Evolutionary conservation across 345 rosid species (phyloP), one percentile per base, ranked within the genome.

Genomic region (Turritis glabra): DNA sequence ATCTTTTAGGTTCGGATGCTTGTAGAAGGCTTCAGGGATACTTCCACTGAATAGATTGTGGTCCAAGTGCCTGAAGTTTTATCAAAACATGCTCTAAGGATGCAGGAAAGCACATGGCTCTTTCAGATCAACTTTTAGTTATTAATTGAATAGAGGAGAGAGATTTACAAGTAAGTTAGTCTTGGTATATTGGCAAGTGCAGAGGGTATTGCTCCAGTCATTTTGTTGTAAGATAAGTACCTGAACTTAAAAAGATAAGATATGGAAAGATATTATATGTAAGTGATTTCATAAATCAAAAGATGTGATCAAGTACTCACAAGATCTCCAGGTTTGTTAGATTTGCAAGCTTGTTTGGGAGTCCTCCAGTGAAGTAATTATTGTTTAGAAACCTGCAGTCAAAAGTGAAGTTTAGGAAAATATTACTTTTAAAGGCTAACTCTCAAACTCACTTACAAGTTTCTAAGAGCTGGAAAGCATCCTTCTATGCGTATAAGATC

Each of bases 31-130:
- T 43, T 85, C 86, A 22, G 95, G 90, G 38, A 92, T 86, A 77
- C 74, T 81, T 52, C 97, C 98, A 5, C 83, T 72, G 71, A 90
- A 89, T 50, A 85, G 91, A 71, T 92, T 89, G 84, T 87, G 89
- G 80, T 93, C 96, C 82, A 90, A 73, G 84, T 90, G 86, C 84
- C 96, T 85, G 85, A 68, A 80, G 58, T 32, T 19, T 22, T 55
- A 67, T 41, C 32, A 27, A 35, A 59, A 40, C 69, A 68, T 41
- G 69, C 3, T 33, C 9, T 56, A 23, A 47, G 35, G 41, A 41
- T 44, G 26, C 19, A 19, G 6, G 12, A 63, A 1, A 29, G 17
- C 7, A 21, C 33, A 63, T 10, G n/a, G 46, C 18, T 61, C 32
- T 44, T 37, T 64, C 55, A 53, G 25, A 72, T 18, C 22, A 64